Evolutionary conservation across 257 asterid species (phyloP), one percentile per base, ranked within the genome.

Genomic region (Cinchona pubescens): DNA sequence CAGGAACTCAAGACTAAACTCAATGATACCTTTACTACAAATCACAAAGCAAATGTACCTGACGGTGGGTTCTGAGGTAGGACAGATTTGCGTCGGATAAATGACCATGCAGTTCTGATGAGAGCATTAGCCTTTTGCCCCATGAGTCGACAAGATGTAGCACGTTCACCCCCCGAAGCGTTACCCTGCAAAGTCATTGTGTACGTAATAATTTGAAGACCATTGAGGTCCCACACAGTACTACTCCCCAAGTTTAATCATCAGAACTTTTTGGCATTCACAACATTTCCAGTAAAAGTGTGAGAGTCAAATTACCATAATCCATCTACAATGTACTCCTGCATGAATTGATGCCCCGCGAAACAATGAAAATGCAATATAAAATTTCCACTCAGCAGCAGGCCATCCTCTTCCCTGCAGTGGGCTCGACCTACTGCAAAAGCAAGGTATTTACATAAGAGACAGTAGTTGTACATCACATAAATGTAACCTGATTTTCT

Each of bases 121-220:
- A 87, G 29, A 55, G 87, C 83, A 82, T 92, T 86, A 49, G 96
- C 96, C 79, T 81, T 89, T 80, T 81, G 79, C 76, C 97, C 98
- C 27, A 89, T 83, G 78, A 69, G 51, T 67, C 91, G 87, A n/a
- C n/a, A n/a, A n/a, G n/a, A n/a, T n/a, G n/a, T n/a, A 40, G 99
- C 99, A 77, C 97, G 92, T 67, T 90, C 96, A 67, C 99, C 99
- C 69, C 98, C 99, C 3, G 97, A 89, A 74, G 99, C 98, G 86
- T 89, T 94, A 76, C 99, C 99, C 99, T 94, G 71, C 61, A 80
- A 74, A 46, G 75, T 72, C n/a, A 78, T 60, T 74, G 69, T 81
- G 43, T 64, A 23, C 48, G 56, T 40, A 29, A 40, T 12, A 19
- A 55, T 19, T 49, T 23, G 18, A 40, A 69, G 58, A 10, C n/a